These are phyloP conservation scores for Lodderomyces theae DNA, from an alignment of 1,139 yeast genomes.

Conservation along the genomic window DNA sequence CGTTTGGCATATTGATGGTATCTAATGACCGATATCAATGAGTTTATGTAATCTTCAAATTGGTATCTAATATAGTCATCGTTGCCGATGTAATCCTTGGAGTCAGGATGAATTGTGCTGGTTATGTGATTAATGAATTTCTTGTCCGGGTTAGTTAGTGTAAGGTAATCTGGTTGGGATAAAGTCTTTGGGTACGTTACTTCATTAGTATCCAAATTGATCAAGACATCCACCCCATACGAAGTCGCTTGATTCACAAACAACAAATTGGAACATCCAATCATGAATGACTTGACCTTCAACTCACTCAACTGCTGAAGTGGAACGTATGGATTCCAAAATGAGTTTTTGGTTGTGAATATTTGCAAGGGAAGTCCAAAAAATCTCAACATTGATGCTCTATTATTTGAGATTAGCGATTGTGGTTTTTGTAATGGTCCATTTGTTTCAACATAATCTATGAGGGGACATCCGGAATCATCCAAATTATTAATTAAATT, in stretches of 20 bases:
- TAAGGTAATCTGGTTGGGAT: conserved; percentile 34
- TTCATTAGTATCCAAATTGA: conserved; percentile 38
- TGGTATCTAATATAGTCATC: conserved; percentile 87
- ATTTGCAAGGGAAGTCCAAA: conserved; percentile 86
- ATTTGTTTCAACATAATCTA: conserved; percentile 54
- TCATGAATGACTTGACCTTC: conserved; percentile 59
- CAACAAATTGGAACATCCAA: conserved; percentile 87
- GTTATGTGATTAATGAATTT: conserved; percentile 59
- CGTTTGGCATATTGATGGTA: conserved; percentile 57
- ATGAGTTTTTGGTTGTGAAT: conserved; percentile 77
- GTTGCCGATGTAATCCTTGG: conserved; percentile 54
- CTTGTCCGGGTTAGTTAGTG: conserved; percentile 64
- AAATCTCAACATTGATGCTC: conserved; percentile 72
- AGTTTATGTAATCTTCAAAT: conserved; percentile 85
- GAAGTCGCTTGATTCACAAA: conserved; percentile 65
- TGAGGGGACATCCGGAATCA: conserved; percentile 77
- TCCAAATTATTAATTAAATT: conserved; percentile 68
- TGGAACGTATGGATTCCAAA: conserved; percentile 91
- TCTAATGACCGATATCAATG: conserved; percentile 70
- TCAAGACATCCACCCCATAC: conserved; percentile 46
- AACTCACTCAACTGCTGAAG: conserved; percentile 84
- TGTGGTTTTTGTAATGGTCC: conserved; percentile 55
- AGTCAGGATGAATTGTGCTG: conserved; percentile 11
- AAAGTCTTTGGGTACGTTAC: conserved; percentile 39
- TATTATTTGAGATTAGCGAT: conserved; percentile 74